Evolutionary conservation across 1,284 basidiomycete genomes (phyloP).

Genomic region (Exobasidium rhododendri): DNA sequence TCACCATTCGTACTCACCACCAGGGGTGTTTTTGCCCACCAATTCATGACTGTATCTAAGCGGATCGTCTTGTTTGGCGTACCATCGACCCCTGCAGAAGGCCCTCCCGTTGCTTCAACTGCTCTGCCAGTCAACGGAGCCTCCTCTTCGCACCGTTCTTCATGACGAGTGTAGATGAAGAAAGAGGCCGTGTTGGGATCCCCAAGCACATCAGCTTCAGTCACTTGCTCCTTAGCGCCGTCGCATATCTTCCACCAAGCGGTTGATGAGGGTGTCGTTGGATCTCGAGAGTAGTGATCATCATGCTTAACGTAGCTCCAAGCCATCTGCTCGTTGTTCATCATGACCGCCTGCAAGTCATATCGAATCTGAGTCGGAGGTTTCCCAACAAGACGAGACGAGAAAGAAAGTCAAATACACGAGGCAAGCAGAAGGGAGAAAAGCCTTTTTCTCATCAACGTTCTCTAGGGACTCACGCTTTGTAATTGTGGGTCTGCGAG

Average conservation of each 20-base stretch:
- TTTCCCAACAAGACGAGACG: background rate
- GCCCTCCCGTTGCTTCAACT: background rate
- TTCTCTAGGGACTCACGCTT: too few relatives aligned
- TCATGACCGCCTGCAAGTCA: background rate
- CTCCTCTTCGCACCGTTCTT: background rate
- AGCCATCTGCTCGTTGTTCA: background rate
- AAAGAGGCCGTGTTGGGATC: background rate
- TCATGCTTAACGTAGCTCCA: background rate
- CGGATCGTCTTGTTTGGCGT: background rate
- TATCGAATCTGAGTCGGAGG: background rate
- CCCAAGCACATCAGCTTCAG: background rate
- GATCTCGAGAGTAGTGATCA: background rate
- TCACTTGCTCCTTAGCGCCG: background rate
- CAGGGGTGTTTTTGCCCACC: background rate
- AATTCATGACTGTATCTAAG: background rate
- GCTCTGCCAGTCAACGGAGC: background rate
- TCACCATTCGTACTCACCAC: background rate
- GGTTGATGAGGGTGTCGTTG: background rate
- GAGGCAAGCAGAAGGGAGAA: background rate
- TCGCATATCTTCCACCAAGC: conserved; percentile 7
- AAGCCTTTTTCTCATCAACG: too few relatives aligned
- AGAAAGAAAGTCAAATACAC: background rate
- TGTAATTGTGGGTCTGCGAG: background rate
- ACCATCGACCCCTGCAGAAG: background rate
- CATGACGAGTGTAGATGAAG: background rate